phyloP scores from a whole-genome alignment of 2,329 filamentous ascomycete species.

The Cylindrodendrum hubeiense region DNA sequence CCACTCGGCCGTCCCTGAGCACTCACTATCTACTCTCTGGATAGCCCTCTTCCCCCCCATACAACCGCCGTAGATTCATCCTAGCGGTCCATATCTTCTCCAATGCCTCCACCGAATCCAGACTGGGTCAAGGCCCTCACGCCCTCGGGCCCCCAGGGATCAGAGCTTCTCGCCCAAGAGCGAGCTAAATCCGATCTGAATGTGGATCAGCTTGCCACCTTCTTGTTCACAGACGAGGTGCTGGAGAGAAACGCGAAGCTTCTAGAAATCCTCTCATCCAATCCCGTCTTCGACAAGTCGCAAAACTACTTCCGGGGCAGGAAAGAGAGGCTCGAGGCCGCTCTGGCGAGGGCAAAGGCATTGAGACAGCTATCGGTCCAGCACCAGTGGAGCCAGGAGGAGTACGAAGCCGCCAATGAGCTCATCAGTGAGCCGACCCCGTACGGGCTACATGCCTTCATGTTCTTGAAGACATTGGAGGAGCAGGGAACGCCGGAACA shows the following conservation, averaged over 20 bases:
- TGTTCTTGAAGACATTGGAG: constrained; percentile 68
- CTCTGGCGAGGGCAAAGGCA: constrained; percentile 78
- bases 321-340: constrained; percentile 75
- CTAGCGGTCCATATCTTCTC: not conserved
- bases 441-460: constrained; percentile 75
- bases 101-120: constrained; percentile 45
- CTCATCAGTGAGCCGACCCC: constrained; percentile 80
- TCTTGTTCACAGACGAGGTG: constrained; percentile 76
- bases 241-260: constrained; percentile 72
- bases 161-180: constrained; percentile 77
- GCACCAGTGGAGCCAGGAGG: constrained; percentile 77
- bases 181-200: constrained; percentile 75
- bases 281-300: constrained; percentile 82
- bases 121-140: constrained; percentile 52
- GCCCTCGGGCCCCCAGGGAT: constrained; percentile 72
- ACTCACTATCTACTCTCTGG: not conserved
- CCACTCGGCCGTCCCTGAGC: not conserved
- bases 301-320: constrained; percentile 82
- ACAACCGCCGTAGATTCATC: not conserved
- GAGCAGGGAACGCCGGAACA: constrained; percentile 82
- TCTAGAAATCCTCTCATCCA: constrained; percentile 72
- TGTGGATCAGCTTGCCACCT: constrained; percentile 74
- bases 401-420: constrained; percentile 74
- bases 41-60: not conserved
- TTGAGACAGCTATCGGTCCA: constrained; percentile 74